A percentile compares a stretch with the other conserved stretches of the same genome.
Conservation (phyloP, 352 stramenopile genomes). For the Globisporangium ultimum region DNA sequence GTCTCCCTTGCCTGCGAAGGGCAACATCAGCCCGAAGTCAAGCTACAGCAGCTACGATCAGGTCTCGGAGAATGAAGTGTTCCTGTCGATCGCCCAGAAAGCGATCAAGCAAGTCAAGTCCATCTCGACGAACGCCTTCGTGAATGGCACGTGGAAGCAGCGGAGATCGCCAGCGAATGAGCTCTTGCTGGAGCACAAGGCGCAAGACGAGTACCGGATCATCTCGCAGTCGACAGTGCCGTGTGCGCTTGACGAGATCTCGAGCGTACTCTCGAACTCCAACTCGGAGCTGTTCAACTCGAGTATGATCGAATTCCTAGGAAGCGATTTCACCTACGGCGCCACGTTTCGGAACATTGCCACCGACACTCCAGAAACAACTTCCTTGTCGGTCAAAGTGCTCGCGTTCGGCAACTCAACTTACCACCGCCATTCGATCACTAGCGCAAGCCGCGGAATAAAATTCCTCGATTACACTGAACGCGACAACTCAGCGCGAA, state of each 20-base stretch:
- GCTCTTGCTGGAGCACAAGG: constrained; percentile 12
- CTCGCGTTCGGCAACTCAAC: constrained; percentile 15
- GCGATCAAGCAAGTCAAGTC: constrained; percentile 14
- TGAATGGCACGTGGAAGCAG: constrained; percentile 16
- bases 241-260: constrained; percentile 20
- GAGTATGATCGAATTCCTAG: constrained; percentile 26
- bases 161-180: constrained; percentile 6
- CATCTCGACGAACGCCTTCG: constrained; percentile 12
- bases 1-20: no score
- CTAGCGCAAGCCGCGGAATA: background rate
- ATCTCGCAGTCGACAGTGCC: constrained; percentile 19
- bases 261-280: constrained; percentile 14
- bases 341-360: constrained; percentile 19
- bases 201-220: constrained; percentile 17
- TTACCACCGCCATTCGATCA: constrained; percentile 5
- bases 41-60: no score
- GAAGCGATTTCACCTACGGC: constrained; percentile 20
- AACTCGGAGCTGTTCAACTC: constrained; percentile 27
- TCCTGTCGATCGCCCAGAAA: no score
- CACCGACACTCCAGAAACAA: background rate
- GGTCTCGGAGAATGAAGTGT: no score
- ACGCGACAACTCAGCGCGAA: constrained; percentile 2
- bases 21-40: no score
- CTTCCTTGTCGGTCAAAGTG: constrained; percentile 17
- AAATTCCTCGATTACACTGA: constrained; percentile 22